Conservation (phyloP, 495 filamentous ascomycete species). For the Aspergillus hancockii region DNA sequence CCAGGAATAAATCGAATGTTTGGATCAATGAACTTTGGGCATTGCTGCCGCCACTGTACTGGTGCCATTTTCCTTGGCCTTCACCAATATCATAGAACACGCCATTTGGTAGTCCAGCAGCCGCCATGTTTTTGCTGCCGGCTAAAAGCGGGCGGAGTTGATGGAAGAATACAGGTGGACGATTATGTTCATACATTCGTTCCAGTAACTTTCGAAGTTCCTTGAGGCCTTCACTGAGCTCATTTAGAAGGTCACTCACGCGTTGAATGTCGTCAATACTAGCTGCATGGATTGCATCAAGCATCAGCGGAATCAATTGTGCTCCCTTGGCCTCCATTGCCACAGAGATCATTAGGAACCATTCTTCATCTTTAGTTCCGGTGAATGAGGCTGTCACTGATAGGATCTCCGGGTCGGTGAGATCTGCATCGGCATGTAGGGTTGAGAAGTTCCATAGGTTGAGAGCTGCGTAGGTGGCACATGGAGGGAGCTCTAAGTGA, state of each 20-base stretch:
- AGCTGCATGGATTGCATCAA: constrained; percentile 78
- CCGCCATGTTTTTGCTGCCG: constrained; percentile 92
- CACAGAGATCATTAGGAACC: constrained; percentile 95
- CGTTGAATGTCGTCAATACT: constrained; percentile 57
- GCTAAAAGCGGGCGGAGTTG: constrained; percentile 88
- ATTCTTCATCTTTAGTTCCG: constrained; percentile 90
- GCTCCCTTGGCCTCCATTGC: constrained; percentile 92
- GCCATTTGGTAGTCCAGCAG: constrained; percentile 84
- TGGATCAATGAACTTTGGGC: constrained; percentile 93
- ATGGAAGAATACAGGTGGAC: constrained; percentile 87
- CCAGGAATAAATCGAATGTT: constrained; percentile 86
- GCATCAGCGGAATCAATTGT: constrained; percentile 79
- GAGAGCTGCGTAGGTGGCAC: constrained; percentile 89
- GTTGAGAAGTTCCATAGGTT: constrained; percentile 92
- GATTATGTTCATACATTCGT: constrained; percentile 86
- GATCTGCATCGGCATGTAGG: constrained; percentile 65
- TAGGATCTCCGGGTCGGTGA: constrained; percentile 82
- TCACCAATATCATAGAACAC: constrained; percentile 84
- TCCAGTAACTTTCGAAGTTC: constrained; percentile 72
- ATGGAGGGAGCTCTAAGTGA: constrained; percentile 82
- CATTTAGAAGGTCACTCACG: constrained; percentile 68
- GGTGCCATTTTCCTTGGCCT: constrained; percentile 65
- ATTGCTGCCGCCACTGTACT: constrained; percentile 88
- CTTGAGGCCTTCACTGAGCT: constrained; percentile 77
- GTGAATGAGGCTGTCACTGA: constrained; percentile 84